A percentile compares a stretch with the other conserved stretches of the same genome.
Evolutionary conservation across 352 stramenopile genomes (phyloP).

Genomic region (Peronospora farinosa): DNA sequence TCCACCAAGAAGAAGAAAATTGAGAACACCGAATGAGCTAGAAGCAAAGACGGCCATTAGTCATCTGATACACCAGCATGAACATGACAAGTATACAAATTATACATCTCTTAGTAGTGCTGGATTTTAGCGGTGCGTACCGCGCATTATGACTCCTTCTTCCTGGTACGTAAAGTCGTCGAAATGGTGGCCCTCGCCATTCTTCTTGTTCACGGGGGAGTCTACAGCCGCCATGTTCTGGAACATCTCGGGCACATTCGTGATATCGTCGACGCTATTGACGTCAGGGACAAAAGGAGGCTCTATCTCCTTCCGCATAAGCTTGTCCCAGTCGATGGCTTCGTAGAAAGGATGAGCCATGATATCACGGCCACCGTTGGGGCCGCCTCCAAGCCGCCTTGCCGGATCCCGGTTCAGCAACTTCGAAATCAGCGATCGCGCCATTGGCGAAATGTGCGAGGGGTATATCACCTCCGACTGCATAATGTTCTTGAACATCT

Average conservation of each 20-base stretch:
- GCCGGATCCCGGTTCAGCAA: constrained; percentile 92
- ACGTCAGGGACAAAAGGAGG: constrained; percentile 79
- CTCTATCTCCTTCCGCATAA: constrained; percentile 79
- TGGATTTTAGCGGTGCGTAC: constrained; percentile 15
- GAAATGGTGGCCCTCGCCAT: constrained; percentile 78
- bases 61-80: neutral
- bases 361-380: constrained; percentile 79
- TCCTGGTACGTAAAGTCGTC: constrained; percentile 88
- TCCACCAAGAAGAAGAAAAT: constrained; percentile 24
- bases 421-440: constrained; percentile 76
- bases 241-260: constrained; percentile 87
- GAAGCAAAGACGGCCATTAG: neutral
- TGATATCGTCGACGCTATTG: constrained; percentile 74
- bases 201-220: constrained; percentile 85
- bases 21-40: constrained; percentile 2
- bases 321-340: constrained; percentile 80
- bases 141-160: constrained; percentile 52
- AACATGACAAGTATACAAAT: constrained; percentile 13
- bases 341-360: constrained; percentile 86
- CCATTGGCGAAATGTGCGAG: constrained; percentile 73
- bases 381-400: constrained; percentile 86
- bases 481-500: constrained; percentile 91
- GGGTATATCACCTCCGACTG: constrained; percentile 84
- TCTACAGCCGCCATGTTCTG: constrained; percentile 86
- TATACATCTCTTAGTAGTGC: constrained; percentile 27